Evolutionary conservation across 2,329 filamentous ascomycete genomes (phyloP).

Genomic region (Pseudogymnoascus sp.): DNA sequence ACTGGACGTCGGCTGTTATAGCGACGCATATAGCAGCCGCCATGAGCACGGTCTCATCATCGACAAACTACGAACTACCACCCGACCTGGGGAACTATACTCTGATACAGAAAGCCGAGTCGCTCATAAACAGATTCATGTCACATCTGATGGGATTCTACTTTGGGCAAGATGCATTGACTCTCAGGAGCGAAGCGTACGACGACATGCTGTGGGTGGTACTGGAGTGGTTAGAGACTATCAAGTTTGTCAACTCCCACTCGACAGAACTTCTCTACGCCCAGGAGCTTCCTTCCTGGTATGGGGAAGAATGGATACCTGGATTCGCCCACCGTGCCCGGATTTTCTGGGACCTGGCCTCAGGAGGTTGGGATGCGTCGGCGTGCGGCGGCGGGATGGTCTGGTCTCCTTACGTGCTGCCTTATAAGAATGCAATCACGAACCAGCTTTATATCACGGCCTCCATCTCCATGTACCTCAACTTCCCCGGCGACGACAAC

Average conservation of each 20-base stretch:
- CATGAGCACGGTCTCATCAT: constrained; percentile 60
- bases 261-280: constrained; percentile 49
- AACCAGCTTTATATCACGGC: constrained; percentile 84
- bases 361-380: constrained; percentile 69
- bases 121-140: constrained; percentile 77
- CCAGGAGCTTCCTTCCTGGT: constrained; percentile 47
- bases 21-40: constrained; percentile 70
- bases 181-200: constrained; percentile 69
- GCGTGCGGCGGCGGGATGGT: constrained; percentile 83
- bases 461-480: constrained; percentile 79
- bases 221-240: constrained; percentile 77
- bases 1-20: constrained; percentile 87
- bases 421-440: constrained; percentile 96
- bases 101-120: constrained; percentile 49
- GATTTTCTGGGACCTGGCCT: constrained; percentile 76
- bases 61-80: constrained; percentile 36
- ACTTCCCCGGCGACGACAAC: constrained; percentile 75
- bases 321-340: constrained; percentile 76
- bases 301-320: constrained; percentile 66
- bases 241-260: constrained; percentile 67
- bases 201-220: constrained; percentile 97
- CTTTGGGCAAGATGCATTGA: constrained; percentile 77
- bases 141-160: constrained; percentile 69
- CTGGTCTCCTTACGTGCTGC: constrained; percentile 72
- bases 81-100: constrained; percentile 11